phyloP scores from a whole-genome alignment of 768 basidiomycete species.

The Tylopilus sp. region DNA sequence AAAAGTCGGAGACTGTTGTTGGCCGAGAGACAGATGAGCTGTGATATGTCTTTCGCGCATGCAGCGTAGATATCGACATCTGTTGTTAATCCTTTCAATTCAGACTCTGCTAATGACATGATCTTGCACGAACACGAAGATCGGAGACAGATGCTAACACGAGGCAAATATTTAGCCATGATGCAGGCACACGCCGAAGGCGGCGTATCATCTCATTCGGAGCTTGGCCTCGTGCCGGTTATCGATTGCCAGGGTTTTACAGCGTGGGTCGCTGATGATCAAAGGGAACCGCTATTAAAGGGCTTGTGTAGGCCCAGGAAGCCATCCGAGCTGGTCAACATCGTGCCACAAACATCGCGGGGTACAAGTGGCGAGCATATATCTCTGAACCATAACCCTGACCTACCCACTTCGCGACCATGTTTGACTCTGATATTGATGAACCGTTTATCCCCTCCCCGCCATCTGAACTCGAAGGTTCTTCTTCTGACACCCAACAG shows the following conservation, averaged over 20 bases:
- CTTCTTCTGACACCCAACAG: constrained; percentile 29
- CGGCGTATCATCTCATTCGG: constrained; percentile 11
- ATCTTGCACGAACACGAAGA: neutral
- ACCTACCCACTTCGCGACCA: constrained; percentile 10
- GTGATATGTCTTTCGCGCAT: constrained; percentile 26
- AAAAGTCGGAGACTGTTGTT: constrained; percentile 35
- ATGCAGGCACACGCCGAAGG: constrained; percentile 20
- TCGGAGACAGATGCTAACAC: constrained; percentile 10
- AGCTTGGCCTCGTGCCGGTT: constrained; percentile 24
- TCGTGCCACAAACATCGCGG: constrained; percentile 10
- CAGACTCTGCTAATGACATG: constrained; percentile 14
- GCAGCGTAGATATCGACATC: constrained; percentile 11
- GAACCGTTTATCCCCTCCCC: constrained; percentile 30
- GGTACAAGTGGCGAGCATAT: constrained; percentile 9
- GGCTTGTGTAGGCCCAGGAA: neutral
- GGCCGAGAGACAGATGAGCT: constrained; percentile 41
- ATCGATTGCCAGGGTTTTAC: constrained; percentile 18
- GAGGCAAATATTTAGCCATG: constrained; percentile 21
- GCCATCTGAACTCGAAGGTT: constrained; percentile 23
- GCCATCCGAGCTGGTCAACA: neutral
- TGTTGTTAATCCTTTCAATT: constrained; percentile 17
- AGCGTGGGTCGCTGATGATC: constrained; percentile 10
- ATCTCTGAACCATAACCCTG: constrained; percentile 9
- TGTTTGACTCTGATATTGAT: constrained; percentile 29
- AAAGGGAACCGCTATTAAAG: constrained; percentile 15